These are phyloP conservation scores for Piper longum DNA, from an alignment of 164 flowering plant species.

Conservation along the genomic window DNA sequence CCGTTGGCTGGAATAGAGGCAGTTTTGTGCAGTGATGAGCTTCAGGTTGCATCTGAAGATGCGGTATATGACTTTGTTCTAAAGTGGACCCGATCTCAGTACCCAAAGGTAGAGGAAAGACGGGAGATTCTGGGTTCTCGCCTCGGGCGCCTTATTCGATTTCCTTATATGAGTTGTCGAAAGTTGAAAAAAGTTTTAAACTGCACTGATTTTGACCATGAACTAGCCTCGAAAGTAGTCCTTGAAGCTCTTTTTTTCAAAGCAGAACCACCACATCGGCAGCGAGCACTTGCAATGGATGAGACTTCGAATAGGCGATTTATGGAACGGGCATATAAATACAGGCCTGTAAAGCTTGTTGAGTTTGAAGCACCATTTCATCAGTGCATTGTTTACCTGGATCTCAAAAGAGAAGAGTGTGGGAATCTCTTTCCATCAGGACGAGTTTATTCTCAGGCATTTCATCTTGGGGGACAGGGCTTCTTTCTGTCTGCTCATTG, in stretches of 20 bases:
- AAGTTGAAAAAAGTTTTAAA: slow-evolving; percentile 72
- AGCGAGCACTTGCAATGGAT: slow-evolving; percentile 7
- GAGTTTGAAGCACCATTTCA: slow-evolving; percentile 81
- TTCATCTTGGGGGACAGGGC: slow-evolving; percentile 91
- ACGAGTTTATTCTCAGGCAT: slow-evolving; percentile 88
- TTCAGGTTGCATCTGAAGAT: slow-evolving; percentile 94
- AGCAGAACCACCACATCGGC: slow-evolving; percentile 68
- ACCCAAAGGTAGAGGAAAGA: slow-evolving; percentile 63
- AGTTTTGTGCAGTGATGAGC: slow-evolving; percentile 66
- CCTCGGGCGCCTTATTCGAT: slow-evolving; percentile 58
- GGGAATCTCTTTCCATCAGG: slow-evolving; percentile 63
- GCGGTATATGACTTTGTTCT: slow-evolving; percentile 81
- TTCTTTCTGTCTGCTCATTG: slow-evolving; percentile 95
- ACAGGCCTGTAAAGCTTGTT: slow-evolving; percentile 88
- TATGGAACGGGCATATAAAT: slow-evolving; percentile 87
- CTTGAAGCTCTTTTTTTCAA: slow-evolving; percentile 90
- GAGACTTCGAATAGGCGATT: slow-evolving; percentile 36
- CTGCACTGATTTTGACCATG: slow-evolving; percentile 77
- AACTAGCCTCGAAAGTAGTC: slow-evolving; percentile 63
- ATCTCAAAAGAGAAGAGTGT: slow-evolving; percentile 78
- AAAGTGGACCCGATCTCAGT: slow-evolving; percentile 71
- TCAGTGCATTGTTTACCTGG: slow-evolving; percentile 85
- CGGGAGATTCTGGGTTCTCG: slow-evolving; percentile 57
- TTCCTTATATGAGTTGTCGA: slow-evolving; percentile 79
- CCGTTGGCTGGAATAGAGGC: slow-evolving; percentile 90